These are phyloP conservation scores for Pestalotiopsis sp. DNA, from an alignment of 2,329 filamentous ascomycete species.

Conservation along the genomic window DNA sequence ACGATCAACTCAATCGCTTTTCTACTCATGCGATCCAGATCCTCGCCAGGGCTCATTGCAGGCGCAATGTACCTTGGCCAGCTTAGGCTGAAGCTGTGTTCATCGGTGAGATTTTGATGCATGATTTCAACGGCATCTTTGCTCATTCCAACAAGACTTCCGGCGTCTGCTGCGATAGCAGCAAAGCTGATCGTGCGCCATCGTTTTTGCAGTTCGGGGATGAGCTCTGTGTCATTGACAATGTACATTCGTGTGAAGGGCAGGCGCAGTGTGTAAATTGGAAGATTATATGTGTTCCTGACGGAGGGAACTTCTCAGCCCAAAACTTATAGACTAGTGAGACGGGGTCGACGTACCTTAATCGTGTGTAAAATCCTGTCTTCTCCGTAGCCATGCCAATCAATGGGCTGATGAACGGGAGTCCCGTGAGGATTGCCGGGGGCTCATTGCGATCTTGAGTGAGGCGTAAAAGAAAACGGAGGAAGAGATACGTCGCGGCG, in stretches of 20 bases:
- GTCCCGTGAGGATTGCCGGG: constrained; percentile 18
- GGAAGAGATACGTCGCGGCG: constrained; percentile 16
- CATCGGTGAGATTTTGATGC: constrained; percentile 19
- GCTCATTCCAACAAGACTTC: constrained; percentile 24
- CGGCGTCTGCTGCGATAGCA: constrained; percentile 22
- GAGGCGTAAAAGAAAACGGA: constrained; percentile 20
- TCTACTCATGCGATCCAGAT: constrained; percentile 18
- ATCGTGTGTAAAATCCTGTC: constrained; percentile 13
- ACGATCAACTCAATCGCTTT: constrained; percentile 20
- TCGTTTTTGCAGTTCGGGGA: constrained; percentile 25
- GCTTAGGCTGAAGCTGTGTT: constrained; percentile 19
- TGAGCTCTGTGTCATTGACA: constrained; percentile 25
- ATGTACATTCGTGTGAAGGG: constrained; percentile 27
- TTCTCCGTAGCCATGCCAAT: constrained; percentile 23
- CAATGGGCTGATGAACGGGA: constrained; percentile 26
- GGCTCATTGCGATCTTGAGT: constrained; percentile 28
- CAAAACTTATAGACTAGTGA: neutral
- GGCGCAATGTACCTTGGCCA: constrained; percentile 16
- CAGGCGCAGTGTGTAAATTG: constrained; percentile 28
- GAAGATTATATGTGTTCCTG: constrained; percentile 13
- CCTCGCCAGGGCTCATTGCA: constrained; percentile 17
- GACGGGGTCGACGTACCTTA: constrained; percentile 18
- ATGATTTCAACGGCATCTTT: constrained; percentile 23
- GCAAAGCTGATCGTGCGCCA: constrained; percentile 29
- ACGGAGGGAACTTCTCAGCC: neutral